These are phyloP conservation scores for Tricholoma sp. DNA, from an alignment of 768 basidiomycete genomes.

Conservation along the genomic window DNA sequence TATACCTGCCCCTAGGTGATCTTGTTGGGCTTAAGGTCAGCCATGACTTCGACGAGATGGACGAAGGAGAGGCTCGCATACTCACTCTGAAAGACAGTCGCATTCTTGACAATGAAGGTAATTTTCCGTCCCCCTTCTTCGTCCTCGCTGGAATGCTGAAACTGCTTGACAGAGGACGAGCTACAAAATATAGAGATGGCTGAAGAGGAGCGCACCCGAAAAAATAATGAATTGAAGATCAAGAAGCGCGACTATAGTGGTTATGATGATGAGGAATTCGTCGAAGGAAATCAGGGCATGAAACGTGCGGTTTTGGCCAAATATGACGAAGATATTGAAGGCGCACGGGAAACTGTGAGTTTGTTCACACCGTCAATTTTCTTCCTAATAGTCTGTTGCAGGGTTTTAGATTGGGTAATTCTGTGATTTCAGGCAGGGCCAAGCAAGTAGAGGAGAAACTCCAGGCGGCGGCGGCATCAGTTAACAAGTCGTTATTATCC, in stretches of 20 bases:
- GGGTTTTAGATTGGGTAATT: constrained; percentile 85
- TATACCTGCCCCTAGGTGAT: constrained; percentile 52
- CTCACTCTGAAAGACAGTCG: constrained; percentile 96
- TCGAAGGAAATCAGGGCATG: constrained; percentile 65
- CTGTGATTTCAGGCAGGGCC: constrained; percentile 35
- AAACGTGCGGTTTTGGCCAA: constrained; percentile 83
- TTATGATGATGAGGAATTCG: constrained; percentile 95
- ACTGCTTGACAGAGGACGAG: constrained; percentile 76
- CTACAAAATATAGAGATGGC: constrained; percentile 95
- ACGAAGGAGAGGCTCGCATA: constrained; percentile 92
- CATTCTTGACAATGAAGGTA: constrained; percentile 93
- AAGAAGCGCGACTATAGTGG: constrained; percentile 90
- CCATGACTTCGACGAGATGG: constrained; percentile 90
- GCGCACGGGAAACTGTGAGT: constrained; percentile 62
- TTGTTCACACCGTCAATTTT: not conserved
- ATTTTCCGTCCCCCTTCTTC: constrained; percentile 7
- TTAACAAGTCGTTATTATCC: constrained; percentile 77
- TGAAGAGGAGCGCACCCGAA: constrained; percentile 75
- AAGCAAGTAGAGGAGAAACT: constrained; percentile 42
- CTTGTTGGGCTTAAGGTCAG: constrained; percentile 91
- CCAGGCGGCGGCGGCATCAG: constrained; percentile 48
- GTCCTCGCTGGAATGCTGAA: not conserved
- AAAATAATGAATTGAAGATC: constrained; percentile 80
- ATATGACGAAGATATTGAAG: constrained; percentile 89
- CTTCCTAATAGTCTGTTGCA: constrained; percentile 25